Evolutionary conservation across 164 flowering plant species (phyloP), one percentile per base, ranked within the genome.

Genomic region (Echeveria elegans): DNA sequence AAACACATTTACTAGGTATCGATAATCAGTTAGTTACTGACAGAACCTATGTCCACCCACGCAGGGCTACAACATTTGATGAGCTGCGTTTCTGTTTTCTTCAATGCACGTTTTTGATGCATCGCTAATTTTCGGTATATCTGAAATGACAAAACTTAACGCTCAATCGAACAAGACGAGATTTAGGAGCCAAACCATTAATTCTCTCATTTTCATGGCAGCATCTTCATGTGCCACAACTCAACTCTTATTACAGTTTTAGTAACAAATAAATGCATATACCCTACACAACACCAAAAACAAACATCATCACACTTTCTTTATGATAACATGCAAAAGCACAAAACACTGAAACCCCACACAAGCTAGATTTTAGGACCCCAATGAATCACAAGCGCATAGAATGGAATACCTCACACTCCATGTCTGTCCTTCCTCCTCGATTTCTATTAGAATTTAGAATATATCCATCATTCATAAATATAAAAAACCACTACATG

Each of bases 291-390:
- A 19, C 8, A n/a, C n/a, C n/a, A n/a, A n/a, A n/a, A n/a, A n/a
- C n/a, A n/a, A 19, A 5, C 23, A n/a, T 48, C 53, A 19, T 48
- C n/a, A 48, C n/a, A n/a, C n/a, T n/a, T n/a, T n/a, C 37, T 34
- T 34, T 34, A 3, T 7, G 37, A 34, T 21, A 16, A 48, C 58
- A 21, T 21, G 58, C 12, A 52, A 52, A 23, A 52, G 58, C 28
- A 21, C 58, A 52, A 52, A 24, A 52, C 58, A 52, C 28, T 23
- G 28, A 52, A 52, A 23, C 58, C 58, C 58, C 58, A 52, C 58
- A 52, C 7, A 21, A 52, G 12, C 3, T 7, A 52, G n/a, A 48
- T 48, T 6, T 52, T 52, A 23, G 47, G 47, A 43, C 47, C 47
- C 18, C 37, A 34, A 3, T 34, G 37, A 34, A 34, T 34, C 5